Base-by-base conservation (phyloP, 129 eudicot genomes). In the Chrysanthemum seticuspe region DNA sequence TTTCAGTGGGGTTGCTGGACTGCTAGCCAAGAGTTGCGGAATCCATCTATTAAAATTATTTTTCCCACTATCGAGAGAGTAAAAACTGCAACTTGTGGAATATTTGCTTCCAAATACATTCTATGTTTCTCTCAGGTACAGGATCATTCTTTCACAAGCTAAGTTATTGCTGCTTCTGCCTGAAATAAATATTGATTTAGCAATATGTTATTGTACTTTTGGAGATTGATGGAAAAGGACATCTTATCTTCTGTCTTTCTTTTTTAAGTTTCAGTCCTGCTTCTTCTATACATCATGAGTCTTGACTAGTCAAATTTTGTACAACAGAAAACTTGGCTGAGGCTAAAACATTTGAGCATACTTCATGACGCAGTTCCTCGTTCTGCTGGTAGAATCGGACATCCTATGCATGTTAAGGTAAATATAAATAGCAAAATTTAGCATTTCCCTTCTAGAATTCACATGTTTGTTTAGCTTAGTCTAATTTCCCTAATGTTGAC, bases 1-100 rank as follows among this genome's bases (percentile, higher is more conserved):
- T 85, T 77, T 62, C 79, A 92, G 98, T 89, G 98, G 98, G 96
- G 98, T 72, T 85, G 96, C 82, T 92, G 98, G 98, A 89, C 83
- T 84, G 87, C 91, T 29, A 89, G 96, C 80, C 98, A 92, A 80
- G 96, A 92, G 71, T 69, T 77, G 51, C 80, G 85, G 71, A 81
- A 79, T 62, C 98, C 98, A 49, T 89, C 98, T 13, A 82, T 92
- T 19, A 87, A 77, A 70, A 87, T 92, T 50, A 62, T 85, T 50
- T 92, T 85, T 60, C 98, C 96, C 4, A 89, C 96, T 56, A 89
- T 92, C 65, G 90, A 92, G 67, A 83, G 96, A 78, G 98, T 92
- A 74, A 92, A 82, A 83, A 87, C 54, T 74, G 81, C 89, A 62
- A 73, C 48, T 72, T 78, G 79, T 82, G 96, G 98, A 64, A 85